These are phyloP conservation scores for Camelina hispida DNA, from an alignment of 345 rosid species.

Conservation along the genomic window DNA sequence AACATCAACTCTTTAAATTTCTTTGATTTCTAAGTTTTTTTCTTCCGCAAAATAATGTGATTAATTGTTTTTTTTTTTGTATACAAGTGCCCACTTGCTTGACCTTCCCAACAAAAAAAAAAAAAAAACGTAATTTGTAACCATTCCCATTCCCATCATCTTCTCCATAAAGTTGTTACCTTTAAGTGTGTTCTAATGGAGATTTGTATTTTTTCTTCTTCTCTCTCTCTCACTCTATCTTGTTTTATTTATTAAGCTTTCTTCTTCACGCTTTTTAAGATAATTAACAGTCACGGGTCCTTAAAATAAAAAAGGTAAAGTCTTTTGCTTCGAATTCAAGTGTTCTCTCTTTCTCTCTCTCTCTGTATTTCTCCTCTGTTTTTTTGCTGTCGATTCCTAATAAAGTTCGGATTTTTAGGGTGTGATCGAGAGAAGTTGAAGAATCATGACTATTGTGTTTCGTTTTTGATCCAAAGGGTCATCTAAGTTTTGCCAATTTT, in stretches of 20 bases:
- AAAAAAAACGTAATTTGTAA: slow-evolving; percentile 15
- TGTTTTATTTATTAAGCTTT: slow-evolving; percentile 32
- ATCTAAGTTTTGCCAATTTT: slow-evolving; percentile 16
- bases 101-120: slow-evolving; percentile 20
- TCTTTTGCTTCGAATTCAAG: slow-evolving; percentile 45
- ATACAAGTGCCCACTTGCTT: slow-evolving; percentile 37
- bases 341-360: slow-evolving; percentile 39
- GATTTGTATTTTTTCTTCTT: slow-evolving; percentile 18
- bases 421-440: slow-evolving; percentile 19
- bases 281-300: slow-evolving; percentile 45
- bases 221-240: slow-evolving; percentile 21
- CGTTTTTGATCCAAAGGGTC: slow-evolving; percentile 26
- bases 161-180: slow-evolving; percentile 36
- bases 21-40: not conserved
- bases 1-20: slow-evolving; percentile 27
- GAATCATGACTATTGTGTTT: slow-evolving; percentile 28
- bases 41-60: slow-evolving; percentile 27
- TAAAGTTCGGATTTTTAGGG: slow-evolving; percentile 27
- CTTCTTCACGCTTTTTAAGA: slow-evolving; percentile 46
- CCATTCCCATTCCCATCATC: slow-evolving; percentile 30
- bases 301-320: slow-evolving; percentile 19
- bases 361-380: slow-evolving; percentile 22
- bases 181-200: slow-evolving; percentile 43
- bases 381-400: not conserved
- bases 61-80: slow-evolving; percentile 14